Conservation (phyloP, 1,139 yeast species). For the Debaryomyces udenii region DNA sequence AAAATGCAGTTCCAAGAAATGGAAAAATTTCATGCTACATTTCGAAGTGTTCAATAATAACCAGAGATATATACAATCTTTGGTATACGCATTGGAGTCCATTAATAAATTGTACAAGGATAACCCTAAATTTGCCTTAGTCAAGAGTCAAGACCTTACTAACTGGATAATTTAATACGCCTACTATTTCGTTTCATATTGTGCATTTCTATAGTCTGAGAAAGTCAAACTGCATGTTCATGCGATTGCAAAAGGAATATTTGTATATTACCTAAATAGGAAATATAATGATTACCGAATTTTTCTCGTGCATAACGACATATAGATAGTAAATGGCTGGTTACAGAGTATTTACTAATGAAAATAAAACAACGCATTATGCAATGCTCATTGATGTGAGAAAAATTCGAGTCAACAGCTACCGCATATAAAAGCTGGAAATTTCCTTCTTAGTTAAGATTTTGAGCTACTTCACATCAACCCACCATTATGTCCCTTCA, state of each 20-base stretch:
- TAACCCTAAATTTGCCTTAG: constrained; percentile 15
- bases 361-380: not conserved
- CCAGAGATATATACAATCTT: constrained; percentile 17
- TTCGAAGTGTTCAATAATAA: constrained; percentile 9
- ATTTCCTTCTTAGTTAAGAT: no score
- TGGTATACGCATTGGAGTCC: constrained; percentile 16
- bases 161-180: constrained; percentile 12
- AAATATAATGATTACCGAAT: constrained; percentile 13
- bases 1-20: constrained; percentile 10
- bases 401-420: no score
- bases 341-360: constrained; percentile 6
- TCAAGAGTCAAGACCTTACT: constrained; percentile 20
- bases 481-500: constrained; percentile 20
- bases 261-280: constrained; percentile 18
- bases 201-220: no score
- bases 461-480: not conserved
- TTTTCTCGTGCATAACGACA: constrained; percentile 5
- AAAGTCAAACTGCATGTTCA: no score
- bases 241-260: constrained; percentile 9
- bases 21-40: constrained; percentile 7
- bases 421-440: no score
- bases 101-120: constrained; percentile 12
- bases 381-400: no score
- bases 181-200: no score
- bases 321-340: constrained; percentile 7